Evolutionary conservation across 2,329 filamentous ascomycete genomes (phyloP), one percentile per base, ranked within the genome.

Genomic region (Metarhizium sp.): DNA sequence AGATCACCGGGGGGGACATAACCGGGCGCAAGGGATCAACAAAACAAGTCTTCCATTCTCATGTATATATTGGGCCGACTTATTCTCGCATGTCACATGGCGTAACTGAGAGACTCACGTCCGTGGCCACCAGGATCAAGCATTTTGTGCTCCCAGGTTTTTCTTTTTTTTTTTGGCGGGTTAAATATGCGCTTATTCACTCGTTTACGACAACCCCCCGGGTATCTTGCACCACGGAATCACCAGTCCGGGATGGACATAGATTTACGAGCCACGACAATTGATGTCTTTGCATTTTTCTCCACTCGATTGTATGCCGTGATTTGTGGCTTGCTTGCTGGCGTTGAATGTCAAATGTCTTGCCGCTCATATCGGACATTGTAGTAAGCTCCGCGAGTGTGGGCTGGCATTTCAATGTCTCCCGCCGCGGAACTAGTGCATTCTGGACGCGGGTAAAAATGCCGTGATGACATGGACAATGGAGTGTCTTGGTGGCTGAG

Each of bases 1-100:
- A 11, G 5, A 32, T 25, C 6, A 29, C 25, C 38, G 14, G 38
- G 38, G 13, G 14, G 13, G 8, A 11, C 13, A 14, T n/a, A 2
- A 16, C 38, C 11, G 13, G 45, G 50, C 54, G 36, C 43, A 52
- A 36, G 30, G 38, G 38, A 29, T 45, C 42, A 13, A 16, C 2
- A 13, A 42, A n/a, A 2, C 2, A 48, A 48, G 13, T 14, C 58
- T 59, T 54, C 60, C 56, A 48, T 50, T 65, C 64, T 62, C 54
- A 50, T 69, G 65, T 67, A 69, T 60, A 68, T 67, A 68, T 65
- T 62, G 58, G 57, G 38, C 58, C 46, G 54, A 61, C 61, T 40
- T 2, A 16, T 14, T 40, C 38, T 40, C 38, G 13, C 38, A 16
- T 40, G 2, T 2, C 13, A 40, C 38, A n/a, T 40, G 13, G 11